These are phyloP conservation scores for Carex littledalei DNA, from an alignment of 176 grass and related monocot genomes.

Conservation along the genomic window DNA sequence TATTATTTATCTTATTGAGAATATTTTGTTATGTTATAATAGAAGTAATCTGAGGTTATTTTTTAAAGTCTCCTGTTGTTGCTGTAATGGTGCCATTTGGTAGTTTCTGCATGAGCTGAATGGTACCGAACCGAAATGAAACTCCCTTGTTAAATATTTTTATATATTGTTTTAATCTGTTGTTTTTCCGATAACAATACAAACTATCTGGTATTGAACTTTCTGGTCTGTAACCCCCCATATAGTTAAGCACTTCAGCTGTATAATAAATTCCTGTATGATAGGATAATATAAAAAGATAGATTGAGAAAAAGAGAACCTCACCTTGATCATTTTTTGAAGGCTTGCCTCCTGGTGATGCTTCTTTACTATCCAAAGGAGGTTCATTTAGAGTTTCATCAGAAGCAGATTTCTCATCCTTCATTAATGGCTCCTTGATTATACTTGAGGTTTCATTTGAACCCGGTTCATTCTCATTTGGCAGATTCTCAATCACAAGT, in stretches of 20 bases:
- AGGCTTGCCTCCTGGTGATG: neutral
- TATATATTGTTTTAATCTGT: neutral
- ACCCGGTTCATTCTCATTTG: conserved; percentile 12
- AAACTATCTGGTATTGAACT: neutral
- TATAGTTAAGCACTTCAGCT: neutral
- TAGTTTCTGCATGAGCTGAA: neutral
- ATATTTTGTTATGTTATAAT: neutral
- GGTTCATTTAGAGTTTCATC: neutral
- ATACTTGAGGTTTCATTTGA: conserved; percentile 23
- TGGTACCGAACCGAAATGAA: neutral
- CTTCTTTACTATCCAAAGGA: neutral
- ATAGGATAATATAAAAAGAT: neutral
- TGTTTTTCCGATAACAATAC: neutral
- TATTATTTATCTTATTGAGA: neutral
- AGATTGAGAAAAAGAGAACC: neutral
- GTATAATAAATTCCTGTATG: neutral
- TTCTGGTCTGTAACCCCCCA: neutral
- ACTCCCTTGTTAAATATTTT: neutral
- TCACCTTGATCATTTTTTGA: neutral
- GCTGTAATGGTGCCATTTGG: neutral
- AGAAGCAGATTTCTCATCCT: neutral
- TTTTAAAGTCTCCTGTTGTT: neutral
- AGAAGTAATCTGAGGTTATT: neutral
- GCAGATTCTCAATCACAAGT: neutral
- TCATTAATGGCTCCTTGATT: neutral